These are phyloP conservation scores for Pharus latifolius DNA, from an alignment of 176 grass and related monocot species.

Conservation along the genomic window DNA sequence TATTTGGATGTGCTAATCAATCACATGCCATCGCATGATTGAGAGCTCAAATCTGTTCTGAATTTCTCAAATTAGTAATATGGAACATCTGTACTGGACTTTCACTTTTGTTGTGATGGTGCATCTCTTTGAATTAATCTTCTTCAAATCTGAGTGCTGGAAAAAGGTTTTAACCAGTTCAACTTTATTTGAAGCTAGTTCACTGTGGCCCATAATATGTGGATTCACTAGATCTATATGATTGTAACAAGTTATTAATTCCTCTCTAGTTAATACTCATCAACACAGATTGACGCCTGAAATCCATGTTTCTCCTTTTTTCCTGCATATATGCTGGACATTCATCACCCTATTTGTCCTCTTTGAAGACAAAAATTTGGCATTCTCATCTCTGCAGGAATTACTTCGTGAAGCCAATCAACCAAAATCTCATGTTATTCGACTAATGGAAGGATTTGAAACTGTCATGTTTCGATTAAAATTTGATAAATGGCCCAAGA, in stretches of 20 bases:
- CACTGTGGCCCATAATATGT: not conserved
- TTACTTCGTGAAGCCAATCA: slow-evolving; percentile 49
- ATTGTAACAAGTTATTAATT: not conserved
- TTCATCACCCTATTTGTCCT: not conserved
- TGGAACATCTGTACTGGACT: not conserved
- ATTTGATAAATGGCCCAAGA: slow-evolving; percentile 91
- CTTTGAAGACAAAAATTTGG: not conserved
- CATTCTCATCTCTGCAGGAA: slow-evolving; percentile 46
- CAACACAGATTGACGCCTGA: not conserved
- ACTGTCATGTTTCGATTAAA: slow-evolving; percentile 78
- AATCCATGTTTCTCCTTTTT: not conserved
- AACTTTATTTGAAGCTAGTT: not conserved
- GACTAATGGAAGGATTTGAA: slow-evolving; percentile 98
- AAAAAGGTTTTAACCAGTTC: not conserved
- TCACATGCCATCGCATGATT: not conserved
- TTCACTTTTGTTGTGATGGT: not conserved
- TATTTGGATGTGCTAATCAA: slow-evolving; percentile 1
- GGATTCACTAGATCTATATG: not conserved
- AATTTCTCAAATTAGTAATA: not conserved
- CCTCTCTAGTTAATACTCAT: not conserved
- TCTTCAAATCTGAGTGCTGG: not conserved
- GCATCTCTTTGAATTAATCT: not conserved
- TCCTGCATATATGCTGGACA: not conserved
- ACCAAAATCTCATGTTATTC: slow-evolving; percentile 65
- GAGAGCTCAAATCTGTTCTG: not conserved